A percentile compares a stretch with the other conserved stretches of the same genome.
Evolutionary conservation across 371 early-diverging fungal species (phyloP).

Genomic region (Chytridium lagenaria): DNA sequence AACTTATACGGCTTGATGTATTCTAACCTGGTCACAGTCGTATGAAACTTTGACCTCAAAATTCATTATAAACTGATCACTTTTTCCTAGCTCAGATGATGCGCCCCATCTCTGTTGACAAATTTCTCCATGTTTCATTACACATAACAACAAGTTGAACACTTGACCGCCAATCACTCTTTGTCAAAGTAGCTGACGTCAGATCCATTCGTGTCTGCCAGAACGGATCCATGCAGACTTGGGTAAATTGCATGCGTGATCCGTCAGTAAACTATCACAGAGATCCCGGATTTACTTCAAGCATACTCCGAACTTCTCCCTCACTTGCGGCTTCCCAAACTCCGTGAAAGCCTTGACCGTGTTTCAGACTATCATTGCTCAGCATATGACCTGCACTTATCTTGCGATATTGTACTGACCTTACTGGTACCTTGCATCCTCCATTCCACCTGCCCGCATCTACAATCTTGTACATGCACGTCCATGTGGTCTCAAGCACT

Average conservation of each 20-base stretch:
- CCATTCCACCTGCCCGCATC: slow-evolving; percentile 90
- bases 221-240: slow-evolving; percentile 60
- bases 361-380: slow-evolving; percentile 93
- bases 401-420: slow-evolving; percentile 94
- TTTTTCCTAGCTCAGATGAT: slow-evolving; percentile 85
- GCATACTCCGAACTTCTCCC: slow-evolving; percentile 84
- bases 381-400: slow-evolving; percentile 93
- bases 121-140: slow-evolving; percentile 85
- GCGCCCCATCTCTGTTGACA: slow-evolving; percentile 82
- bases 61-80: slow-evolving; percentile 86
- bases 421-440: slow-evolving; percentile 95
- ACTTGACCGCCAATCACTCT: slow-evolving; percentile 90
- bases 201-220: slow-evolving; percentile 87
- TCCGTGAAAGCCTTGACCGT: slow-evolving; percentile 87
- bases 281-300: slow-evolving; percentile 89
- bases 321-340: slow-evolving; percentile 91
- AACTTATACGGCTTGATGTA: slow-evolving; percentile 97
- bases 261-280: slow-evolving; percentile 89
- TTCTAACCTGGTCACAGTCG: slow-evolving; percentile 93
- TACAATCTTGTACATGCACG: slow-evolving; percentile 76
- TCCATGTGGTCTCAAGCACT: slow-evolving; percentile 93
- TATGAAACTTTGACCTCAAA: slow-evolving; percentile 80
- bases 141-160: slow-evolving; percentile 88
- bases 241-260: slow-evolving; percentile 69
- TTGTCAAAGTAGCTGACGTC: slow-evolving; percentile 85